Conservation (phyloP, 2,329 filamentous ascomycete genomes). For the Ascochyta viciae-villosae region DNA sequence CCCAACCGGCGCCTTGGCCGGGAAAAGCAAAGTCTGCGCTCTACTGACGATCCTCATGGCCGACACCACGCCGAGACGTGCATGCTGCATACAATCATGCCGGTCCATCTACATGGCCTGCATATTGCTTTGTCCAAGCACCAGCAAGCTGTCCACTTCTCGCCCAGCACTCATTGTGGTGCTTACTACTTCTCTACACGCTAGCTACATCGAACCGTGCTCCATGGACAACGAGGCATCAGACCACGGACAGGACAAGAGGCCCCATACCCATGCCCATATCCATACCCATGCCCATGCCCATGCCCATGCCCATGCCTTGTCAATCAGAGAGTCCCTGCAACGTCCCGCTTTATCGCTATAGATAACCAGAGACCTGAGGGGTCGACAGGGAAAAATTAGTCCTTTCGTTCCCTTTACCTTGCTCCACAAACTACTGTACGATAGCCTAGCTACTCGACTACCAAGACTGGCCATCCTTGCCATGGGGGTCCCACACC, state of each 20-base stretch:
- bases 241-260: background rate
- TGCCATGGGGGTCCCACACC: slow-evolving; percentile 2
- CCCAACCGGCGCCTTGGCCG: slow-evolving; percentile 34
- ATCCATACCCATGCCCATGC: too few species aligned
- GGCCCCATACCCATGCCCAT: background rate
- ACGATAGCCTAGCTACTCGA: background rate
- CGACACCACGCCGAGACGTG: slow-evolving; percentile 15
- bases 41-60: slow-evolving; percentile 12
- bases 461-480: slow-evolving; percentile 1
- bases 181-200: background rate
- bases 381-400: background rate
- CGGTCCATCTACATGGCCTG: background rate
- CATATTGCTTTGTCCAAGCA: slow-evolving; percentile 2
- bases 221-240: background rate
- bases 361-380: background rate
- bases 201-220: background rate
- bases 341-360: background rate
- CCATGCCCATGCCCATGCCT: slow-evolving; percentile 1
- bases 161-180: background rate
- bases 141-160: background rate
- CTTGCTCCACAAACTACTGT: background rate
- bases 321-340: background rate
- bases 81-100: slow-evolving; percentile 9
- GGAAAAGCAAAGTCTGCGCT: slow-evolving; percentile 18
- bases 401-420: background rate